These are phyloP conservation scores for Chenopodium formosanum DNA, from an alignment of 148 eudicot genomes.

Conservation along the genomic window DNA sequence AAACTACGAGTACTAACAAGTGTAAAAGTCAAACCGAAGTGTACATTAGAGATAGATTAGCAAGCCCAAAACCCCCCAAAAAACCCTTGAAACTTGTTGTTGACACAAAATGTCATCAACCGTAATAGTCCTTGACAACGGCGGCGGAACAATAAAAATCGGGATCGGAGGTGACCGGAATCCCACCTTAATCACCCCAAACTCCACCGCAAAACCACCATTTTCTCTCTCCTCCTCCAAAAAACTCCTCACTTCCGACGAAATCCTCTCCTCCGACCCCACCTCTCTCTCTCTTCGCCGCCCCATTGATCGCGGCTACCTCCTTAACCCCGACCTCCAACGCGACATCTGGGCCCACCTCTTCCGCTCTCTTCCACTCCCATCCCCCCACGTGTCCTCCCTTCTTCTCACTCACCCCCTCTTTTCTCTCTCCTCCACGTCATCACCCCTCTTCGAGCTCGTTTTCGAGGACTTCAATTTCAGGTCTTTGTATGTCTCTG, in stretches of 20 bases:
- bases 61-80: not conserved
- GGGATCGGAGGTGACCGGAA: conserved; percentile 86
- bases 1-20: too few relatives aligned
- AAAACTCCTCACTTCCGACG: conserved; percentile 52
- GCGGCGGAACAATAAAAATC: conserved; percentile 75
- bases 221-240: conserved; percentile 51
- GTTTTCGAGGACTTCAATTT: conserved; percentile 82
- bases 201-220: conserved; percentile 63
- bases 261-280: conserved; percentile 56
- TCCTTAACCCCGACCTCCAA: conserved; percentile 79
- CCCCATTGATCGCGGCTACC: conserved; percentile 85
- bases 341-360: conserved; percentile 81
- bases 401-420: conserved; percentile 74
- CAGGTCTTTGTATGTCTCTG: conserved; percentile 54
- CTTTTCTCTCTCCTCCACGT: conserved; percentile 37
- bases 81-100: not conserved
- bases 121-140: conserved; percentile 91
- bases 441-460: conserved; percentile 58
- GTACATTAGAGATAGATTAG: not conserved
- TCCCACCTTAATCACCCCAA: conserved; percentile 65
- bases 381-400: conserved; percentile 41
- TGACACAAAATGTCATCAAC: conserved; percentile 37
- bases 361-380: conserved; percentile 43
- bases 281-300: conserved; percentile 86
- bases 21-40: too few relatives aligned